Base-by-base conservation (phyloP, 2,329 filamentous ascomycete species). In the Apiospora phragmitis region DNA sequence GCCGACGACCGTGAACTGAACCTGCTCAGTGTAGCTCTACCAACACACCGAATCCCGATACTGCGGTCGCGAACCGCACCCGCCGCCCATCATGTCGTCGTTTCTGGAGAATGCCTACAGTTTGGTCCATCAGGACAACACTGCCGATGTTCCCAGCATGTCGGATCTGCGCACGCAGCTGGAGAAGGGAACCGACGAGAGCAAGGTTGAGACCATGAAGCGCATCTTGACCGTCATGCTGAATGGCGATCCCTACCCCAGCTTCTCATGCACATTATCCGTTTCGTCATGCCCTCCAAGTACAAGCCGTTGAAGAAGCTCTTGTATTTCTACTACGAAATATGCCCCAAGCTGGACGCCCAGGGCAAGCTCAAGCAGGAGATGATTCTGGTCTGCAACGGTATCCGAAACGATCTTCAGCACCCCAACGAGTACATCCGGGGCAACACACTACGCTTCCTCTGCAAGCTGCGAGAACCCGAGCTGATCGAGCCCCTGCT, bases 361-460 rank as follows among this genome's bases (percentile, higher is more conserved):
- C 91, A 87, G 80, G 96, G 96, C 79, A 99, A 98, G 88, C 86
- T 99, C 74, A 98, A 98, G 88, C 96, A 99, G 84, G 96, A 99
- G 85, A 98, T 98, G 94, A 99, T 99, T 81, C 85, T 99, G 79
- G 96, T 99, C 78, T 99, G 96, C 84, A 99, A 99, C 83, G 96
- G 96, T 75, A 98, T 99, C 79, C 92, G 95, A 79, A 97, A 98
- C 82, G 96, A 99, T 80, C 87, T 99, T 72, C 95, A 98, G 81
- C 95, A 98, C 78, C 91, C 96, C 70, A 98, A 99, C 86, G 96
- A 99, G 87, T 99, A 97, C 83, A 95, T 99, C 75, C 91, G 96
- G 75, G 96, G 96, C 80, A 98, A 98, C 81, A 99, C 96, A n/a
- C 87, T 99, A 73, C 94, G 96, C 78, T 99, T 98, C 85, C 90